Base-by-base conservation (phyloP, 2,329 filamentous ascomycete species). In the Phyllosticta citriasiana region DNA sequence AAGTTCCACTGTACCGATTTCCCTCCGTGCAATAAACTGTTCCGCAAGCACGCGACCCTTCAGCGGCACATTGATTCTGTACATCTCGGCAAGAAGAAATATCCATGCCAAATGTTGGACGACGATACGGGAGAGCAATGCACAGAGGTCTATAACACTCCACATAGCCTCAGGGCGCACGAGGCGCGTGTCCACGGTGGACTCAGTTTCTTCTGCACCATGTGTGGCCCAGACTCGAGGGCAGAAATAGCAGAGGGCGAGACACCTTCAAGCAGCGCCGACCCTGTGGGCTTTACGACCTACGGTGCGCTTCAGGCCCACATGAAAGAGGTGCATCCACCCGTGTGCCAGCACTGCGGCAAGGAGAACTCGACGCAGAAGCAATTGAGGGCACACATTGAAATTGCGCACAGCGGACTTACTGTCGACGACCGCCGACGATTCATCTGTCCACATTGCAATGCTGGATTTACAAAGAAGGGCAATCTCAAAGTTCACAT, bases 21-120 rank as follows among this genome's bases (percentile, higher is more conserved):
- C 66, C 80, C 82, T 1, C 84, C 82, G 0, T 96, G 91, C 74
- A 82, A 83, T 19, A 83, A 90, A 74, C 85, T 84, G 22, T 97
- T 97, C 73, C 84, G 93, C 64, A 97, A 96, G 74, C 88, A 91
- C 71, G 86, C 91, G 65, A 95, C 91, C 0, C 80, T 97, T 16
- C 85, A 92, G 71, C 86, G 88, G 57, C 93, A 97, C 71, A 83
- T 96, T 64, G 84, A 87, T 59, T 83, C 84, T 9, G 87, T 86
- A 12, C 93, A 97, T 72, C 77, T 93, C 50, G 79, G 86, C 27
- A 75, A 87, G 63, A 84, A 87, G 54, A 85, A 89, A 0, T 96
- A 86, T 68, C 79, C 80, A 4, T 97, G 93, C 72, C 77, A 79
- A 1, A 79, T 87, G 62, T 65, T 80, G n/a, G 77, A 85, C 64